Evolutionary conservation across 2,329 filamentous ascomycete species (phyloP).

Genomic region (Venturia effusa): DNA sequence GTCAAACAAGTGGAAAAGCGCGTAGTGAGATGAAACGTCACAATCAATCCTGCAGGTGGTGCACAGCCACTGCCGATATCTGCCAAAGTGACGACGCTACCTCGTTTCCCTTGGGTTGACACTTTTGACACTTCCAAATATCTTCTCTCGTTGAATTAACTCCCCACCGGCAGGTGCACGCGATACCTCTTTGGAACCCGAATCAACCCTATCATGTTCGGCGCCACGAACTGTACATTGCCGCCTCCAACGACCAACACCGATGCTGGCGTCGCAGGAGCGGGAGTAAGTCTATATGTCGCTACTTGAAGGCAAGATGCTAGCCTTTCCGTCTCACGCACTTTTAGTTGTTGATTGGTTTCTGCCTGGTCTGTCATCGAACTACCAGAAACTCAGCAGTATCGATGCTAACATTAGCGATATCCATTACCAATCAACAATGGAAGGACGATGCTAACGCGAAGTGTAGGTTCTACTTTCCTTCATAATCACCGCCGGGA

Average conservation of each 20-base stretch:
- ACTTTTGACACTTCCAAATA: background rate
- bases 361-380: too few relatives aligned
- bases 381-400: too few relatives aligned
- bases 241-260: conserved; percentile 36
- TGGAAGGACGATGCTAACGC: background rate
- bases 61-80: conserved; percentile 4
- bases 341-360: too few relatives aligned
- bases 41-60: background rate
- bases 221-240: conserved; percentile 28
- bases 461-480: conserved; percentile 46
- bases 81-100: background rate
- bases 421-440: too few relatives aligned
- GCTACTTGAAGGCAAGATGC: background rate
- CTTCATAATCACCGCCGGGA: conserved; percentile 52
- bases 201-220: conserved; percentile 7
- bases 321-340: too few relatives aligned
- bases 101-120: background rate
- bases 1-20: background rate
- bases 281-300: conserved; percentile 35
- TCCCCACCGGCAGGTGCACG: conserved; percentile 20
- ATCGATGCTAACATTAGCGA: too few relatives aligned
- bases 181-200: too few relatives aligned
- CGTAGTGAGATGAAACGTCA: conserved; percentile 4
- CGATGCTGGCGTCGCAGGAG: conserved; percentile 48
- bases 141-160: conserved; percentile 39